Percentiles rank a stretch among this genome's conserved stretches.
Conservation (phyloP, 257 asterid species). For the Nicotiana otophora region DNA sequence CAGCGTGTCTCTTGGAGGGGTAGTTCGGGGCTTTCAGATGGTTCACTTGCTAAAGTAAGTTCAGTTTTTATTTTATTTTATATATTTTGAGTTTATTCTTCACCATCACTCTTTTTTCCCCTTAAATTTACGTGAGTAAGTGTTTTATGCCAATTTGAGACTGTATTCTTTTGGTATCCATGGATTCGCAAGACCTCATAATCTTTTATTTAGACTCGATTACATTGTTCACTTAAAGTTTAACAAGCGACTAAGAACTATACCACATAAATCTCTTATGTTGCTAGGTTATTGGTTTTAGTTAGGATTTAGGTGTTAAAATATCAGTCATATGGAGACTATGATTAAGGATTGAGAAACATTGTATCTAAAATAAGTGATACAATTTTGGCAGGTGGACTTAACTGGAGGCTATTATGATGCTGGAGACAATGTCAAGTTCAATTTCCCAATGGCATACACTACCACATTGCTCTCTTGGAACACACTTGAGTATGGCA, state of each 20-base stretch:
- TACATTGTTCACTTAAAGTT: background rate
- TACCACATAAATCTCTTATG: background rate
- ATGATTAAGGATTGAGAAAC: background rate
- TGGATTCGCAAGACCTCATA: too few relatives aligned
- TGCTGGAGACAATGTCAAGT: conserved; percentile 90
- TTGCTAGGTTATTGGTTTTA: background rate
- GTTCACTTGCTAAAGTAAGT: conserved; percentile 47
- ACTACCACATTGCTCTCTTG: conserved; percentile 87
- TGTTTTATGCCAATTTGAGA: too few relatives aligned
- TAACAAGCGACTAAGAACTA: background rate
- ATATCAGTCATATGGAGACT: background rate
- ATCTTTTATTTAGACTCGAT: too few relatives aligned
- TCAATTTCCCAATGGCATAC: conserved; percentile 85
- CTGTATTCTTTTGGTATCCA: background rate
- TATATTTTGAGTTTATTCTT: too few relatives aligned
- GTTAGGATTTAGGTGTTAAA: background rate
- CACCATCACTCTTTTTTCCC: background rate
- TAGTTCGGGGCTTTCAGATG: conserved; percentile 65
- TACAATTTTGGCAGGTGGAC: conserved; percentile 50
- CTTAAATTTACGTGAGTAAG: too few relatives aligned
- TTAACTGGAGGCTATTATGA: conserved; percentile 83
- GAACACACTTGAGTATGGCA: conserved; percentile 63
- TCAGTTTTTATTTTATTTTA: background rate
- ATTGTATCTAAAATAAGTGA: background rate
- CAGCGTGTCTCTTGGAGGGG: conserved; percentile 60